Evolutionary conservation across 306 rosid species (phyloP).

Genomic region (Bauhinia variegata): DNA sequence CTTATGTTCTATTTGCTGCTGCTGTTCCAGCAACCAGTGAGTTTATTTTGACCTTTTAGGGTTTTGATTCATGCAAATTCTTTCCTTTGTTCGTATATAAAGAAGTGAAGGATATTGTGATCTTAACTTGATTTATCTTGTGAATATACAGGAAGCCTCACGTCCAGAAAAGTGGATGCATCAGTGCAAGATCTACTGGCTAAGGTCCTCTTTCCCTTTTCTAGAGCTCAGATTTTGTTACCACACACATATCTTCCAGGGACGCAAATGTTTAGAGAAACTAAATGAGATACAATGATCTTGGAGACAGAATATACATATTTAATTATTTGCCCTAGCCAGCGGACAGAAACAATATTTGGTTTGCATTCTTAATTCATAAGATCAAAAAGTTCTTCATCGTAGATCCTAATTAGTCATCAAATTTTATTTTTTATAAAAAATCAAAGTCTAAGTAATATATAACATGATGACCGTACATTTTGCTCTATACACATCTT

Average conservation of each 20-base stretch:
- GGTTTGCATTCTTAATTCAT: no score
- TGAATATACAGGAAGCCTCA: slow-evolving; percentile 33
- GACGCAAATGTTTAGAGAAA: no score
- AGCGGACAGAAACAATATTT: no score
- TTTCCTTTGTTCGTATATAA: not conserved
- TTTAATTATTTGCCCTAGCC: slow-evolving; percentile 29
- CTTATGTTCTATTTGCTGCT: slow-evolving; percentile 25
- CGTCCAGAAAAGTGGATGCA: slow-evolving; percentile 19
- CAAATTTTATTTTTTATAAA: slow-evolving; percentile 9
- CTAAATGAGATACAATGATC: no score
- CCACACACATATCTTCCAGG: no score
- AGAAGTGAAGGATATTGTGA: not conserved
- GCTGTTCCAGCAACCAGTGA: slow-evolving; percentile 43
- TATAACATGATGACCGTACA: not conserved
- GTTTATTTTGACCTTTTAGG: slow-evolving; percentile 32
- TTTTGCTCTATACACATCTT: not conserved
- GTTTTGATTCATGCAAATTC: slow-evolving; percentile 28
- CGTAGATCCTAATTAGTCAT: no score
- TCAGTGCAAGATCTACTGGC: slow-evolving; percentile 3
- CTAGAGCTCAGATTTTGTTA: not conserved
- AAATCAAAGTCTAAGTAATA: not conserved
- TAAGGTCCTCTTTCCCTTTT: not conserved
- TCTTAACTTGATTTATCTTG: slow-evolving; percentile 4
- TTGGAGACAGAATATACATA: no score
- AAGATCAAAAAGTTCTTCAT: not conserved